phyloP scores from a whole-genome alignment of 345 rosid genomes.

The Acer saccharum region DNA sequence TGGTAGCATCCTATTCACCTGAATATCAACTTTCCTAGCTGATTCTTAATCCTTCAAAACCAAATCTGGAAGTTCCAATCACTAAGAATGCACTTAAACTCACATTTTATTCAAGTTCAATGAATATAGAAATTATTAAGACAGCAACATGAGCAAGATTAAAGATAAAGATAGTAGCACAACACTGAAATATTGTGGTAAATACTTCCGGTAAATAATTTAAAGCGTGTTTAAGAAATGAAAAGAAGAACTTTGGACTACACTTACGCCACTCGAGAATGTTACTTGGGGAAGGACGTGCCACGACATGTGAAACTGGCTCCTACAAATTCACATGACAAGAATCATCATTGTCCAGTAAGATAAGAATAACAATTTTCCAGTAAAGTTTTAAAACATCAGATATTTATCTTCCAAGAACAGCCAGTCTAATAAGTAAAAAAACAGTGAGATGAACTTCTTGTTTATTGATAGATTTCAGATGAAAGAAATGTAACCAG shows the following conservation, averaged over 20 bases:
- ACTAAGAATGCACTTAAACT: slow-evolving; percentile 6
- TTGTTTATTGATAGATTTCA: neutral
- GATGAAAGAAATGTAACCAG: neutral
- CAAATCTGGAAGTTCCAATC: slow-evolving; percentile 3
- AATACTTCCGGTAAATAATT: slow-evolving; percentile 12
- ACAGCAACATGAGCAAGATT: neutral
- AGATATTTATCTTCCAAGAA: neutral
- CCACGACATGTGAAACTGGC: slow-evolving; percentile 90
- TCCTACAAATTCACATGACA: slow-evolving; percentile 58
- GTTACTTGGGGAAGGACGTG: slow-evolving; percentile 89
- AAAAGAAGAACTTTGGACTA: slow-evolving; percentile 8
- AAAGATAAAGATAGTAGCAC: neutral
- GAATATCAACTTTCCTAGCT: neutral
- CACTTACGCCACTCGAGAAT: slow-evolving; percentile 99
- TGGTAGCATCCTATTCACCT: neutral
- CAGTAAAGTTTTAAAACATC: neutral
- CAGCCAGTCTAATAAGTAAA: neutral
- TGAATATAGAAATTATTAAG: neutral
- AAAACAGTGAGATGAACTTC: neutral
- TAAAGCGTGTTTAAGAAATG: slow-evolving; percentile 5
- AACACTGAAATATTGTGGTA: neutral
- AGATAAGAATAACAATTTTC: slow-evolving; percentile 3
- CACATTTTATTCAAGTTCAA: neutral
- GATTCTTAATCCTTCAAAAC: slow-evolving; percentile 5
- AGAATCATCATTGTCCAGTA: slow-evolving; percentile 10